Base-by-base conservation (phyloP, 1,284 basidiomycete genomes). In the Melampsora larici-populina region DNA sequence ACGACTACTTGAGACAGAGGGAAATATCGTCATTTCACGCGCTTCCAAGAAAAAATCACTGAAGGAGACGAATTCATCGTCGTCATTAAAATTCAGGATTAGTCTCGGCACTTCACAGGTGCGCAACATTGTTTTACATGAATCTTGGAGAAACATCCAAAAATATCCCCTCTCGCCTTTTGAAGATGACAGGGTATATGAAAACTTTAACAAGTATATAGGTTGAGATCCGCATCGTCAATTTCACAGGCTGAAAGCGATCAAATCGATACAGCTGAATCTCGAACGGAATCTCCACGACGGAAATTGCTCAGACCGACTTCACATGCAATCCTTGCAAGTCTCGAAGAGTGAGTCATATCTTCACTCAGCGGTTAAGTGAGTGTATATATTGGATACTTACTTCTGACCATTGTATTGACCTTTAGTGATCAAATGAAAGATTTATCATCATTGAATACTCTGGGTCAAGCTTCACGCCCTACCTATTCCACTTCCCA, bases 401-500 rank as follows among this genome's bases (percentile, higher is more conserved):
- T 15, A 46, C 11, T 11, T 46, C 43, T 46, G 11, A 46, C 43
- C 11, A 46, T 46, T 13, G 43, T 46, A 46, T 46, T 17, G 43
- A 24, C 55, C 55, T 58, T 13, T 58, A 58, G 55, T 58, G 55
- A 58, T 58, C 55, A 58, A 18, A 17, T 29, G 9, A n/a, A n/a
- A 29, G 29, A 24, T 9, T 24, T 29, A 58, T 69, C 73, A 21
- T 55, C 73, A 26, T 60, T 65, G 17, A 64, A 29, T 17, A 43
- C 36, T 31, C 2, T 70, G 49, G 55, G 51, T 60, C 65, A 69
- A 46, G 55, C 75, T 24, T 77, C 67, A 58, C 58, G 75, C 15
- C 75, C 75, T 31, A 63, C 67, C 3, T 77, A 77, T 63, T 77
- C 75, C 13, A 63, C 55, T 21, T 58, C 75, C 17, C 75, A 77